phyloP scores from a whole-genome alignment of 805 yeast genomes.

The Candida dendrica region DNA sequence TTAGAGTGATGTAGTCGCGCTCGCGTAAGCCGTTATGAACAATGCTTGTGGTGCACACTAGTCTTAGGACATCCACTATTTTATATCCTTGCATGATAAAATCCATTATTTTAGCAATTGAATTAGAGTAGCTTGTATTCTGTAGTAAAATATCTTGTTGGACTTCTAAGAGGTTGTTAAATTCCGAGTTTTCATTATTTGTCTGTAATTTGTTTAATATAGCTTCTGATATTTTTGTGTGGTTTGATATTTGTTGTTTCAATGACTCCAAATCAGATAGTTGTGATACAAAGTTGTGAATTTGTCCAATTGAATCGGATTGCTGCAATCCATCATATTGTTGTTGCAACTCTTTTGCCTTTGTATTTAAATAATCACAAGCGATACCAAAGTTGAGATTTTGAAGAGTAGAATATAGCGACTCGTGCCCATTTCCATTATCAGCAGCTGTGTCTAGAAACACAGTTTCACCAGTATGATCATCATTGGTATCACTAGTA shows the following conservation, averaged over 20 bases:
- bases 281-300: constrained; percentile 64
- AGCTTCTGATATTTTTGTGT: constrained; percentile 66
- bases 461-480: constrained; percentile 17
- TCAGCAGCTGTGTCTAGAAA: constrained; percentile 6
- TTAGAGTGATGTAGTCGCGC: constrained; percentile 49
- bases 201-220: constrained; percentile 42
- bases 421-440: constrained; percentile 22
- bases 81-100: constrained; percentile 41
- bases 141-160: constrained; percentile 67
- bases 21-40: constrained; percentile 64
- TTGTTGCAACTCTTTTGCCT: constrained; percentile 64
- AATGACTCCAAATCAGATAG: constrained; percentile 58
- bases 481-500: too few relatives aligned
- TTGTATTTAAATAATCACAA: constrained; percentile 61
- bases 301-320: constrained; percentile 53
- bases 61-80: constrained; percentile 38
- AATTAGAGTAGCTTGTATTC: constrained; percentile 31
- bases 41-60: constrained; percentile 51
- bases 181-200: constrained; percentile 15
- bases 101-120: constrained; percentile 33
- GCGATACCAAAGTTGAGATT: constrained; percentile 72
- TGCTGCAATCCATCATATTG: constrained; percentile 56
- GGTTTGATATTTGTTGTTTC: constrained; percentile 64
- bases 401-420: constrained; percentile 43
- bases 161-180: constrained; percentile 45